Base-by-base conservation (phyloP, 2,329 filamentous ascomycete genomes). In the Knoxdaviesia proteae region DNA sequence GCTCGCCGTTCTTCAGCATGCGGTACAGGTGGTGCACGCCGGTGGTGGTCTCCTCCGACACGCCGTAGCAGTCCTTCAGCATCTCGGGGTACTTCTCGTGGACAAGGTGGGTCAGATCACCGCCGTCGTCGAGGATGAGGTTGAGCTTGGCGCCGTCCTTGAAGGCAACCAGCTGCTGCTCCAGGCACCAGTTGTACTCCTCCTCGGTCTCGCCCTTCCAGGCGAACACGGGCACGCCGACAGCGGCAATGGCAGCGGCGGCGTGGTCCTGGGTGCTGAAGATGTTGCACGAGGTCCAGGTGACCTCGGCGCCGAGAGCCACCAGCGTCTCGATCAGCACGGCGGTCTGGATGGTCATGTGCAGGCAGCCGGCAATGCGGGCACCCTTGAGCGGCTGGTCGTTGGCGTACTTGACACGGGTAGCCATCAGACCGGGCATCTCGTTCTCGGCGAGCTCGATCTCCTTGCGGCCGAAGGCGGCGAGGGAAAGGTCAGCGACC, bases 301-400 rank as follows among this genome's bases (percentile, higher is more conserved):
- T 98, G 56, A 96, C 82, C 76, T 96, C 90, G 57, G 90, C 90
- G 68, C 90, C 90, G 57, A 98, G 84, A 53, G 80, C 71, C 57
- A 74, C 82, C 60, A 98, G 79, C 52, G 90, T 98, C 79, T 98
- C 90, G 65, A 98, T 98, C 58, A 98, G 80, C 59, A 98, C 90
- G 55, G 90, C 90, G 51, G 90, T 98, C 74, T 98, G 90, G 69
- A 98, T 96, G 62, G 90, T 96, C 88, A 94, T 94, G 80, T 94
- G 87, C 62, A 96, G 72, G 69, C 90, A 96, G 60, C 90, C 90
- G 56, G 90, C 90, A 63, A 98, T 94, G 58, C 88, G 81, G 62
- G 87, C 84, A 62, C 88, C 87, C 61, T 80, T 80, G 58, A 98
- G 75, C 55, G 90, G 90, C 75, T 96, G 88, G 67, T 94, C 88